Evolutionary conservation across 2,329 filamentous ascomycete genomes (phyloP), one percentile per base, ranked within the genome.

Genomic region (Pyrenochaeta sp.): DNA sequence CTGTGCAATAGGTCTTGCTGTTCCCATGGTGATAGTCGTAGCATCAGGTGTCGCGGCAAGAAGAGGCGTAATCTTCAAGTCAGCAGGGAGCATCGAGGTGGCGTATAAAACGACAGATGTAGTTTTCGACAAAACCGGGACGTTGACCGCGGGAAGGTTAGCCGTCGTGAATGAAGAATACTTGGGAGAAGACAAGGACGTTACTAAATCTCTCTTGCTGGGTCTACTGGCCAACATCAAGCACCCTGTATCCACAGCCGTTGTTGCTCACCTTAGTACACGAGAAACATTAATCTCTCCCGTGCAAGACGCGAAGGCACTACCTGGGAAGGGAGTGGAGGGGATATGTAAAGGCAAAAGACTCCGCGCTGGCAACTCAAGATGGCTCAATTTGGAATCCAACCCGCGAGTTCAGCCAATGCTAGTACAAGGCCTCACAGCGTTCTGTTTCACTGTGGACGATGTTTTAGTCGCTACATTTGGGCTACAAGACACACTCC

Each of bases 61-160:
- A 21, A 71, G 76, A 7, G 90, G 90, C 0, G 77, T 92, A 4
- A 82, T 93, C n/a, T 87, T 93, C 76, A 91, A 90, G 62, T 82
- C 85, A 0, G 84, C 87, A 0, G 78, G 83, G 29, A 80, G 79
- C 1, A 85, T 90, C 18, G 90, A 92, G 68, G 71, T 83, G 1
- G 87, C 85, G 0, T 77, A 82, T 54, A 87, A 85, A 58, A 78
- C 83, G 0, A 79, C 84, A 0, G 84, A 92, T 61, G 85, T 92
- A 2, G 83, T 94, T 0, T 89, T 94, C 61, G 90, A 94, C 77
- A 94, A 93, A 73, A 94, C 90, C 0, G 90, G 90, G 0, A 94
- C 90, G 0, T 68, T 93, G 15, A 93, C 90, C 0, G 66, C 79
- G 32, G 88, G 87, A 0, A 79, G 82, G 32, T 71, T 84, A 1